Evolutionary conservation across 2,329 filamentous ascomycete species (phyloP).

Genomic region (Grosmannia clavigera): DNA sequence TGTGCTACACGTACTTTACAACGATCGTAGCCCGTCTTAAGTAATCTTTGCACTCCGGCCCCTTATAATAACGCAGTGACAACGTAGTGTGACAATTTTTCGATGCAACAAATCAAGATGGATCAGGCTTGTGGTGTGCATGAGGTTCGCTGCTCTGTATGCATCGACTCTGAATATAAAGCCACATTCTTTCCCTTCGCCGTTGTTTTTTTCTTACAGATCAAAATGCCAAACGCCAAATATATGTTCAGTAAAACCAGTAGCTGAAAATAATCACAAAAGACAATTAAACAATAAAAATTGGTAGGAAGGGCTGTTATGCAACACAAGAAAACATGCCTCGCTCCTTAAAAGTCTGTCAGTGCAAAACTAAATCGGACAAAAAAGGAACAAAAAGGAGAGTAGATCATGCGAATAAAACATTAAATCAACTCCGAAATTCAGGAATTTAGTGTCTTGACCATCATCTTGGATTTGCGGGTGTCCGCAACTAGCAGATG

Average conservation of each 20-base stretch:
- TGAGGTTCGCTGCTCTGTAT: not conserved
- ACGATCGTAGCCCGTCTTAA: not conserved
- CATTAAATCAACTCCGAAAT: not conserved
- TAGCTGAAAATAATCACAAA: not conserved
- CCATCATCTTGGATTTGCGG: conserved; percentile 59
- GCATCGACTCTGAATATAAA: not conserved
- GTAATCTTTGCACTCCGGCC: too few relatives aligned
- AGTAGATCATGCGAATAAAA: not conserved
- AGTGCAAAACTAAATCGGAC: not conserved
- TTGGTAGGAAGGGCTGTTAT: not conserved
- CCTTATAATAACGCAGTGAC: not conserved
- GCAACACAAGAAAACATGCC: not conserved
- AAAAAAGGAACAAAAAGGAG: not conserved
- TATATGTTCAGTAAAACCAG: not conserved
- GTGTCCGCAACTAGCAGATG: conserved; percentile 57
- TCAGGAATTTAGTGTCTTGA: conserved; percentile 48
- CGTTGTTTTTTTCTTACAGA: not conserved
- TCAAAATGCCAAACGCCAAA: not conserved
- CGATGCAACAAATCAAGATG: not conserved
- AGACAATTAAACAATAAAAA: not conserved
- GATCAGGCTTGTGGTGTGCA: not conserved
- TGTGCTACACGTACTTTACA: not conserved
- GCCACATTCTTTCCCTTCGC: not conserved
- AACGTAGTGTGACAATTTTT: not conserved
- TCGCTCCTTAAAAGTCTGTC: not conserved